These are phyloP conservation scores for Capsicum baccatum DNA, from an alignment of 257 asterid species.

Conservation along the genomic window DNA sequence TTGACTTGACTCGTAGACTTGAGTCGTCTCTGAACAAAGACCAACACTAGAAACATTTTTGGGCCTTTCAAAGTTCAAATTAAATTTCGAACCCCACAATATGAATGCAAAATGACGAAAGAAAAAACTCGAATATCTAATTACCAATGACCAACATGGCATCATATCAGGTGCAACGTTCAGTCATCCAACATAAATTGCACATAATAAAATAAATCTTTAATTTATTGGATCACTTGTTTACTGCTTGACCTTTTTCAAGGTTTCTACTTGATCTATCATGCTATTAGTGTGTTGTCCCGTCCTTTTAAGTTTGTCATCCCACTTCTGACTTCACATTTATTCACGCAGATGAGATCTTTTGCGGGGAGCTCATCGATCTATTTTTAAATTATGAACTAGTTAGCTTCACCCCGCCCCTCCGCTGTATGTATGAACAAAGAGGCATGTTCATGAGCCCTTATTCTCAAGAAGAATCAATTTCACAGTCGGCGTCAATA, in stretches of 20 bases:
- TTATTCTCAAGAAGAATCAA: no score
- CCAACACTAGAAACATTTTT: background rate
- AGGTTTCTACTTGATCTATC: background rate
- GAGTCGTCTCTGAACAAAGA: conserved; percentile 10
- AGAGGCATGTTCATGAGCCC: no score
- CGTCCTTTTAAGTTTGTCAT: no score
- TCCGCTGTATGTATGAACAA: no score
- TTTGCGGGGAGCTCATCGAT: no score
- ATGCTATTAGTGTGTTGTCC: no score
- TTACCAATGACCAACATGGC: background rate
- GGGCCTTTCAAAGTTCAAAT: background rate
- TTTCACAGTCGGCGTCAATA: no score
- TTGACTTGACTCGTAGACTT: conserved; percentile 18
- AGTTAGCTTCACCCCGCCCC: no score
- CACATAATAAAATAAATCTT: background rate
- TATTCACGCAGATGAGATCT: no score
- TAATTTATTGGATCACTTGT: no score
- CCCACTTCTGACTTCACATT: no score
- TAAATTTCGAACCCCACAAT: background rate
- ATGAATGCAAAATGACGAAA: background rate
- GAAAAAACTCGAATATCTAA: background rate
- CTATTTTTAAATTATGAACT: no score
- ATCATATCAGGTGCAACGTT: background rate
- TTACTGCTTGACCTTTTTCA: background rate
- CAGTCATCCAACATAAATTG: background rate